These are phyloP conservation scores for Polytrichum commune DNA, from an alignment of 225 moss, liverwort and hornwort genomes.

Conservation along the genomic window DNA sequence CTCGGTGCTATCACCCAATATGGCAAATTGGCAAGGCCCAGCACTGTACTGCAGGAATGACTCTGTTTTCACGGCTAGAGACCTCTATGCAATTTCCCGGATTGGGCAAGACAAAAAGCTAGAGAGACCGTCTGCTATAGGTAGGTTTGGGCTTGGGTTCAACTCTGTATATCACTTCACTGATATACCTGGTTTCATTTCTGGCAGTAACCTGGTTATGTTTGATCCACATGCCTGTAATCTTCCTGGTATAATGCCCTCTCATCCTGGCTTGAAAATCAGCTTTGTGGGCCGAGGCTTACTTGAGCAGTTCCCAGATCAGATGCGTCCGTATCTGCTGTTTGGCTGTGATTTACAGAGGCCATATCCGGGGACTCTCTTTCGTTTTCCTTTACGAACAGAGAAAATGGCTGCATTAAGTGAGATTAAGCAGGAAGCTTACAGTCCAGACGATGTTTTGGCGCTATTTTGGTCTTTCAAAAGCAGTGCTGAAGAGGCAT, in stretches of 20 bases:
- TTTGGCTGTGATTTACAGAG: constrained; percentile 84
- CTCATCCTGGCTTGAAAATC: constrained; percentile 87
- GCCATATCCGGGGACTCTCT: constrained; percentile 78
- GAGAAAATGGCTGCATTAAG: constrained; percentile 64
- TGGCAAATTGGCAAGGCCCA: constrained; percentile 89
- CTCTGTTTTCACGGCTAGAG: constrained; percentile 79
- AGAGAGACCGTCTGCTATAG: constrained; percentile 88
- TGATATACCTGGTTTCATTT: constrained; percentile 85
- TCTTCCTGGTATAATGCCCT: constrained; percentile 84
- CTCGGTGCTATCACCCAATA: constrained; percentile 74
- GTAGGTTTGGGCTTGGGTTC: constrained; percentile 90
- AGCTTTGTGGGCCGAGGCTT: constrained; percentile 84
- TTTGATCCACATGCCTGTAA: constrained; percentile 88
- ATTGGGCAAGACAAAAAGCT: constrained; percentile 94
- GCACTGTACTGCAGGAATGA: constrained; percentile 84
- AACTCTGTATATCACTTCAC: constrained; percentile 93
- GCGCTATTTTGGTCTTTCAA: constrained; percentile 77
- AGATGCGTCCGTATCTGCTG: constrained; percentile 73
- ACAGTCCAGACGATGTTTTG: constrained; percentile 69
- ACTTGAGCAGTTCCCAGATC: constrained; percentile 87
- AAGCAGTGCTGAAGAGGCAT: constrained; percentile 82
- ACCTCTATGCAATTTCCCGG: constrained; percentile 84
- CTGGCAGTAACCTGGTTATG: constrained; percentile 85
- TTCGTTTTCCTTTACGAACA: constrained; percentile 79
- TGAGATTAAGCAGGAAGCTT: constrained; percentile 91